phyloP scores from a whole-genome alignment of 108 stramenopile species.

The Halocafeteria seosinensis region DNA sequence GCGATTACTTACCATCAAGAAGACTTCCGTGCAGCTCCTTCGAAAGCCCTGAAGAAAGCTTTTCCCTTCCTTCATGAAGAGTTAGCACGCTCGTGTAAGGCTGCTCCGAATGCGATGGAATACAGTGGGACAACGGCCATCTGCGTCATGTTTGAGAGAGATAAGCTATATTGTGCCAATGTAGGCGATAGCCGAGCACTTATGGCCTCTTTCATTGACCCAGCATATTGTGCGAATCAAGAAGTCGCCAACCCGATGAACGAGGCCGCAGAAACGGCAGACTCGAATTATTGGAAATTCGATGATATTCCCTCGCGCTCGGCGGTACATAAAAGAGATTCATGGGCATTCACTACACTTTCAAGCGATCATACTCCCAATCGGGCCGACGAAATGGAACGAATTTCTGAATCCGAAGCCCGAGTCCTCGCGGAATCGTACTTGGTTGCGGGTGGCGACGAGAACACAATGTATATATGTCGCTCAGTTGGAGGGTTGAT shows the following conservation, averaged over 20 bases:
- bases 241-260: no score
- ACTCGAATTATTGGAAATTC: no score
- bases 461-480: constrained; percentile 10
- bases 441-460: not conserved
- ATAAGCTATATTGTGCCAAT: constrained; percentile 1
- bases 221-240: no score
- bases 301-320: no score
- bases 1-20: no score
- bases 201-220: no score
- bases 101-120: no score
- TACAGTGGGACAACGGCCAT: constrained; percentile 10
- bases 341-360: not conserved
- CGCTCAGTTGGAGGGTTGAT: not conserved
- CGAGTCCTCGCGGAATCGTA: constrained; percentile 1
- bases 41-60: not conserved
- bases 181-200: constrained; percentile 7
- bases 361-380: constrained; percentile 12
- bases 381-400: not conserved
- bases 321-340: no score
- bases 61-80: not conserved
- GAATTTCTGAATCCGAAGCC: not conserved
- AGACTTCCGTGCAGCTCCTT: not conserved
- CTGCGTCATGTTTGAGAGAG: not conserved
- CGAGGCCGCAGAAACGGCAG: no score
- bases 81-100: no score